Percentiles rank a stretch among this genome's conserved stretches.
Evolutionary conservation across 441 rosid species (phyloP).

Genomic region (Croton setiger): DNA sequence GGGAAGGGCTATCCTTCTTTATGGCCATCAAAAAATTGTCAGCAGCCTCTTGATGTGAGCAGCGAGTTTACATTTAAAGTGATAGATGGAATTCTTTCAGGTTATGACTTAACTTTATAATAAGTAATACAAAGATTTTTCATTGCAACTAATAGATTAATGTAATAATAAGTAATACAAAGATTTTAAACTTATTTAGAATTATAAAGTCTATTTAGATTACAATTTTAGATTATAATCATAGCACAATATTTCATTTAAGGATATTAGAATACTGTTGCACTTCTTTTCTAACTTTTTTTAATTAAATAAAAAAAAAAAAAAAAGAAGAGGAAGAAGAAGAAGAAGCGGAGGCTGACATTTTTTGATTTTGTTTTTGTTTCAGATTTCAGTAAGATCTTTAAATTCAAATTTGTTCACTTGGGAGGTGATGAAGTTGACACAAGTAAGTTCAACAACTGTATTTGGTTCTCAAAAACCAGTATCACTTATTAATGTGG

Average conservation of each 20-base stretch:
- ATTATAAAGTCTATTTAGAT: no score
- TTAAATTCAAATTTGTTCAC: slow-evolving; percentile 63
- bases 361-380: background rate
- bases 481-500: background rate
- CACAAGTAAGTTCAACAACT: slow-evolving; percentile 43
- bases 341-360: slow-evolving; percentile 8
- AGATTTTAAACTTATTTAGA: no score
- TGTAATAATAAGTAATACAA: no score
- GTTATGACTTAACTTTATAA: slow-evolving; percentile 22
- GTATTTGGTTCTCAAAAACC: background rate
- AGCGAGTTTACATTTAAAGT: slow-evolving; percentile 60
- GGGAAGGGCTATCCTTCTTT: slow-evolving; percentile 67
- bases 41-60: slow-evolving; percentile 73
- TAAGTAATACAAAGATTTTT: no score
- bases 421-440: slow-evolving; percentile 83
- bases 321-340: no score
- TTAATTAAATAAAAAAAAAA: no score
- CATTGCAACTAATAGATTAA: no score
- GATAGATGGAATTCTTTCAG: slow-evolving; percentile 77
- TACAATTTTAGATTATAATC: no score
- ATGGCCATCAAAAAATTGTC: slow-evolving; percentile 75
- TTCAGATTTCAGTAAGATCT: slow-evolving; percentile 81
- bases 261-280: no score
- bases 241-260: no score
- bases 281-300: no score